Conservation (phyloP, 2,329 filamentous ascomycete genomes). For the Sporothrix pseudoabietina region DNA sequence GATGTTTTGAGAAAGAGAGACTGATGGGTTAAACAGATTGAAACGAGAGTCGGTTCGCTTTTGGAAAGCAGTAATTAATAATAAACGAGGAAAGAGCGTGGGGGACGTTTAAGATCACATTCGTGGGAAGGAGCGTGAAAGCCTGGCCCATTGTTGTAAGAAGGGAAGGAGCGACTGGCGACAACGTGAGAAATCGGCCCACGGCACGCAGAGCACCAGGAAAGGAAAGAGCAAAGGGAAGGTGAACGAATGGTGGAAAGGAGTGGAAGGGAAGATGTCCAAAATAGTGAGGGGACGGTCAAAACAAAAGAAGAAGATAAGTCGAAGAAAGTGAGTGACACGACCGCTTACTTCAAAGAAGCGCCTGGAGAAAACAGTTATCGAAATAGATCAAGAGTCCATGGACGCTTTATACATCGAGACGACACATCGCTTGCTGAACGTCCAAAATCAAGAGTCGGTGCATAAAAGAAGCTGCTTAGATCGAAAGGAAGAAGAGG, state of each 20-base stretch:
- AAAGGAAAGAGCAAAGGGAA: background rate
- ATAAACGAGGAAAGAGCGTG: background rate
- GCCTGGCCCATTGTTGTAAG: background rate
- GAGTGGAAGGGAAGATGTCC: background rate
- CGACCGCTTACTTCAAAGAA: background rate
- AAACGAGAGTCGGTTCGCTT: background rate
- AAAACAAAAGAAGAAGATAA: background rate
- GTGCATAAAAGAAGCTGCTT: background rate
- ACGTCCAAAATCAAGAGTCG: background rate
- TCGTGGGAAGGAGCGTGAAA: background rate
- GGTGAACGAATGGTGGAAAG: background rate
- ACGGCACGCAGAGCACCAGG: background rate
- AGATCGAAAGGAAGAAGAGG: background rate
- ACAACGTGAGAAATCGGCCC: background rate
- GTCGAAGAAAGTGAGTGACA: background rate
- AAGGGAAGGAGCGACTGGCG: slow-evolving; percentile 11
- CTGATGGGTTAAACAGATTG: too few relatives aligned
- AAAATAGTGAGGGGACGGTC: background rate
- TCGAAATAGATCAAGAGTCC: background rate
- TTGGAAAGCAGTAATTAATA: background rate
- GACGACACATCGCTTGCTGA: background rate
- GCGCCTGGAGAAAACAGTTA: background rate
- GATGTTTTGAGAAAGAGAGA: background rate
- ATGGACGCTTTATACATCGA: background rate
- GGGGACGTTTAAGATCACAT: background rate